Evolutionary conservation across 306 rosid species (phyloP).

Genomic region (Echinosophora koreensis): DNA sequence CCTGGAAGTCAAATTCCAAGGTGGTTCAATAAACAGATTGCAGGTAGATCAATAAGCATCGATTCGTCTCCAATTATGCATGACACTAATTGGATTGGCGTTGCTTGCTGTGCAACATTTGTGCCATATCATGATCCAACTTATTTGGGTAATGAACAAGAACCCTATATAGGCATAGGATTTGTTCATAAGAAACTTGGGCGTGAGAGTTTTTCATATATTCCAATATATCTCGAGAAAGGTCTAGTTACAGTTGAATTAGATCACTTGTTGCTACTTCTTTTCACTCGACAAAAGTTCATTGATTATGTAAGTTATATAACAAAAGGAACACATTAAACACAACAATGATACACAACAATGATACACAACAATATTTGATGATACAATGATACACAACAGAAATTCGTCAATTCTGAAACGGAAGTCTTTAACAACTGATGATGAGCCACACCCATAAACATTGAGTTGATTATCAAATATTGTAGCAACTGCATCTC

Average conservation of each 20-base stretch:
- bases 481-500: no score
- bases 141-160: background rate
- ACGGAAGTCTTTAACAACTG: no score
- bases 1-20: constrained; percentile 20
- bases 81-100: background rate
- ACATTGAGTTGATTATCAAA: no score
- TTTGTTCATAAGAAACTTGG: no score
- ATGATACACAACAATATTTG: no score
- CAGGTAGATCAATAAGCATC: background rate
- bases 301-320: no score
- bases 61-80: background rate
- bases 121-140: background rate
- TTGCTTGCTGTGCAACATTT: constrained; percentile 7
- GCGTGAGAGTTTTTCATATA: no score
- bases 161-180: background rate
- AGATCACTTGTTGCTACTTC: background rate
- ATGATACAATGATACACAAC: no score
- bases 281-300: background rate
- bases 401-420: no score
- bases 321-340: background rate
- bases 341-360: background rate
- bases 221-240: no score
- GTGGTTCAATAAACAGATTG: constrained; percentile 12
- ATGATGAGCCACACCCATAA: no score
- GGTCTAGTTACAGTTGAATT: background rate